Conservation (phyloP, 2,329 filamentous ascomycete species). For the Sporothrix euskadiensis region DNA sequence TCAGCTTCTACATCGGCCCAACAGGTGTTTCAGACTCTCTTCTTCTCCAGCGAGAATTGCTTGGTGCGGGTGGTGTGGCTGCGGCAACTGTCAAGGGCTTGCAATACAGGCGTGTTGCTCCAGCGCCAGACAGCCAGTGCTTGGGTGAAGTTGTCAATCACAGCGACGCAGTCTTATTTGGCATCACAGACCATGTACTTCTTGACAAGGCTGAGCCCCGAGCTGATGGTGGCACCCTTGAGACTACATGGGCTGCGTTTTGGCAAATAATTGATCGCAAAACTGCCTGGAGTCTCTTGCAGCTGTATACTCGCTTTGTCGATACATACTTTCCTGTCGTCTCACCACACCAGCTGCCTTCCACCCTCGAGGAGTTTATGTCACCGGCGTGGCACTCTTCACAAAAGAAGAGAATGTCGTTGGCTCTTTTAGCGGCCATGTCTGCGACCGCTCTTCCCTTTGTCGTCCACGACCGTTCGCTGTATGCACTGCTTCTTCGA, state of each 20-base stretch:
- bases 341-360: slow-evolving; percentile 40
- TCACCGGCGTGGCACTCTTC: background rate
- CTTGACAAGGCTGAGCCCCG: slow-evolving; percentile 41
- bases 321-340: slow-evolving; percentile 49
- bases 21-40: slow-evolving; percentile 30
- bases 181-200: slow-evolving; percentile 40
- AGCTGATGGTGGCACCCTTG: slow-evolving; percentile 34
- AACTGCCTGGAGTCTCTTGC: slow-evolving; percentile 43
- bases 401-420: slow-evolving; percentile 36
- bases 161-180: slow-evolving; percentile 36
- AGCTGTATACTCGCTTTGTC: slow-evolving; percentile 46
- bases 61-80: slow-evolving; percentile 1
- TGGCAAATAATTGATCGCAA: slow-evolving; percentile 38
- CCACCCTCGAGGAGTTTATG: slow-evolving; percentile 36
- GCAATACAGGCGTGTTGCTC: slow-evolving; percentile 32
- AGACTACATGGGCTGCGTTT: slow-evolving; percentile 37
- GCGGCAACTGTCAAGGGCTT: slow-evolving; percentile 25
- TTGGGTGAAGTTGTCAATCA: background rate
- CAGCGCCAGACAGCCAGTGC: background rate
- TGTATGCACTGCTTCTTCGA: slow-evolving; percentile 39
- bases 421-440: slow-evolving; percentile 45
- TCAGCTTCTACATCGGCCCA: slow-evolving; percentile 32
- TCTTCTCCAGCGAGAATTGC: slow-evolving; percentile 23
- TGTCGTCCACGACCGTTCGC: slow-evolving; percentile 45
- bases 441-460: slow-evolving; percentile 49